Conservation (phyloP, 306 rosid genomes). For the Oemleria cerasiformis region DNA sequence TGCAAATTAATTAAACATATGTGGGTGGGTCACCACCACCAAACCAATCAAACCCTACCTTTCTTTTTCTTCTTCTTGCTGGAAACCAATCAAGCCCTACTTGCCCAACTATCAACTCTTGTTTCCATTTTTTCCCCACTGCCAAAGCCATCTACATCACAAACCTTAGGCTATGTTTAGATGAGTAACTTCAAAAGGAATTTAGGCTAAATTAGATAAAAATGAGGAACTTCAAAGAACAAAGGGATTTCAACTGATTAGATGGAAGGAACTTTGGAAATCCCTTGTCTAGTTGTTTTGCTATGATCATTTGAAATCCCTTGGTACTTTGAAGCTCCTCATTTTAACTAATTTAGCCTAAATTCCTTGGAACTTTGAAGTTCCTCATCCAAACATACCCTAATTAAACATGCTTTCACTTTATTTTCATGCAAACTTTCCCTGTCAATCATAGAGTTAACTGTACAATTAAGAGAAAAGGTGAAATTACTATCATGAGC, state of each 20-base stretch:
- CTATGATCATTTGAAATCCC: too few relatives aligned
- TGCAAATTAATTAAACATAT: background rate
- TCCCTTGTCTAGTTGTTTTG: too few relatives aligned
- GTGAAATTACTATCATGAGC: background rate
- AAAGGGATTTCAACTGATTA: too few relatives aligned
- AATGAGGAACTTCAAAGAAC: too few relatives aligned
- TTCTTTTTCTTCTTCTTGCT: background rate
- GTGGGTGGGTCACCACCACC: constrained; percentile 20
- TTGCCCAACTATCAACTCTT: constrained; percentile 11
- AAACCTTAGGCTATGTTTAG: background rate
- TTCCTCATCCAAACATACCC: too few relatives aligned
- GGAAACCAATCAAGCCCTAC: constrained; percentile 7
- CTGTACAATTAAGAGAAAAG: background rate
- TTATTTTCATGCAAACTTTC: background rate
- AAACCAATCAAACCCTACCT: background rate
- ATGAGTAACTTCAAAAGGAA: too few relatives aligned
- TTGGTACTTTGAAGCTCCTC: too few relatives aligned
- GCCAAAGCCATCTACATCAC: background rate
- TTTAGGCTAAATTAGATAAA: too few relatives aligned
- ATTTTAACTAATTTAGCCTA: too few relatives aligned
- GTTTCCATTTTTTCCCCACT: background rate
- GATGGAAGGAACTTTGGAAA: too few relatives aligned
- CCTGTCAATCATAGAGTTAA: background rate
- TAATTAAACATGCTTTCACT: constrained; percentile 5
- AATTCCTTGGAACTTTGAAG: too few relatives aligned